Evolutionary conservation across 495 filamentous ascomycete genomes (phyloP).

Genomic region (Cercophora samala): DNA sequence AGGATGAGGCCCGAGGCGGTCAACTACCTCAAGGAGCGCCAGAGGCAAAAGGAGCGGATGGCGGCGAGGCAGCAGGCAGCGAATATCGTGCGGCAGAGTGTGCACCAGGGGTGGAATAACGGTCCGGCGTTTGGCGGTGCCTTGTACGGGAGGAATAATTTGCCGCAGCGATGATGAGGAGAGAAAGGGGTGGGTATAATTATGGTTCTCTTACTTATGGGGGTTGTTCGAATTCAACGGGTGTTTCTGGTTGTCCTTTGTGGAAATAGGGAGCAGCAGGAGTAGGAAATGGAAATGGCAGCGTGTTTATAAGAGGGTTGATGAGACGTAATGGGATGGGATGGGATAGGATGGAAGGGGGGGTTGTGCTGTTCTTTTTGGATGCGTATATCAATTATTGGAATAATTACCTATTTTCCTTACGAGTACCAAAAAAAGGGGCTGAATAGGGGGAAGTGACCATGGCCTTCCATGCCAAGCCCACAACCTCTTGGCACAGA

Average conservation of each 20-base stretch:
- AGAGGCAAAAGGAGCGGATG: slow-evolving; percentile 88
- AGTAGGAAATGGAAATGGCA: not conserved
- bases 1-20: slow-evolving; percentile 96
- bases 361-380: not conserved
- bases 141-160: slow-evolving; percentile 31
- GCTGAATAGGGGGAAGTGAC: slow-evolving; percentile 2
- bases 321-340: not conserved
- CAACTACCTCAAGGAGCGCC: slow-evolving; percentile 82
- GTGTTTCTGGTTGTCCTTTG: not conserved
- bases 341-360: not conserved
- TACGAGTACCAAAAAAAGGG: not conserved
- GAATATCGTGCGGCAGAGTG: slow-evolving; percentile 90
- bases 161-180: slow-evolving; percentile 26
- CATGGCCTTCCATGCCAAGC: not conserved
- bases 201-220: not conserved
- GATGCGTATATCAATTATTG: not conserved
- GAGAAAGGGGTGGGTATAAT: not conserved
- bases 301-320: not conserved
- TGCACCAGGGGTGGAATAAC: slow-evolving; percentile 57
- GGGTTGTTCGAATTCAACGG: not conserved
- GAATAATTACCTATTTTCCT: not conserved
- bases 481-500: no score
- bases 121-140: slow-evolving; percentile 44
- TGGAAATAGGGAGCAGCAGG: no score
- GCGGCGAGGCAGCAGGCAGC: slow-evolving; percentile 87